Conservation (phyloP, 2,329 filamentous ascomycete genomes). For the Calonectria naviculata region DNA sequence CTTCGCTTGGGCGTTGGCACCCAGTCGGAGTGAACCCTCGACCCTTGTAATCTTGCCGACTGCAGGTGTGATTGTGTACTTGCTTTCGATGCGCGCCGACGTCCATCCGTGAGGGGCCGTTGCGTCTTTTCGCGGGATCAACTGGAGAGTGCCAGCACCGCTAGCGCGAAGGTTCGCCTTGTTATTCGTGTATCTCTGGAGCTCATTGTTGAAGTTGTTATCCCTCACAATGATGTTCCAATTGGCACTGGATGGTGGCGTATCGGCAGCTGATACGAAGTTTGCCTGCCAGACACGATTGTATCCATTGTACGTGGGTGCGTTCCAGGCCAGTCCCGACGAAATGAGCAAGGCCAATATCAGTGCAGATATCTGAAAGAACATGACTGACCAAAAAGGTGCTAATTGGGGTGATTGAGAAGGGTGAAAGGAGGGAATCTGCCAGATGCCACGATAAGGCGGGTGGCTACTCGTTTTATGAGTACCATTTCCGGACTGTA, state of each 20-base stretch:
- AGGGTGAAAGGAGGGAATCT: background rate
- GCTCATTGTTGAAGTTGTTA: constrained; percentile 62
- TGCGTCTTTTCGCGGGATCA: constrained; percentile 57
- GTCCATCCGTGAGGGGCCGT: constrained; percentile 58
- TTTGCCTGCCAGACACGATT: constrained; percentile 55
- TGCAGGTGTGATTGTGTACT: constrained; percentile 56
- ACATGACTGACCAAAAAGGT: background rate
- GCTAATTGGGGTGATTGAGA: background rate
- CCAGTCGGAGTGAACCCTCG: constrained; percentile 61
- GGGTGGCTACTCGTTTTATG: background rate
- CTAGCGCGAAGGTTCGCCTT: constrained; percentile 61
- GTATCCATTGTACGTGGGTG: constrained; percentile 54
- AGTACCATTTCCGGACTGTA: background rate
- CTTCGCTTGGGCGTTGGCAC: constrained; percentile 48
- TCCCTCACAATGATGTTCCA: constrained; percentile 56
- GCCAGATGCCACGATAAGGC: background rate
- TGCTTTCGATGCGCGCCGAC: constrained; percentile 65
- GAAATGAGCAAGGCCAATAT: constrained; percentile 22
- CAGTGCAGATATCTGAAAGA: too few relatives aligned
- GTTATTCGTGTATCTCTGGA: constrained; percentile 60
- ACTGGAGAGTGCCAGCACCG: constrained; percentile 61
- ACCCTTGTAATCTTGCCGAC: constrained; percentile 58
- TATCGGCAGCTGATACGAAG: constrained; percentile 52
- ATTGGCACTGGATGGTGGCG: constrained; percentile 44
- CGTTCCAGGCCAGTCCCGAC: constrained; percentile 47